A percentile compares a stretch with the other conserved stretches of the same genome.
Conservation (phyloP, 768 basidiomycete genomes). For the Hebeloma cylindrosporum region DNA sequence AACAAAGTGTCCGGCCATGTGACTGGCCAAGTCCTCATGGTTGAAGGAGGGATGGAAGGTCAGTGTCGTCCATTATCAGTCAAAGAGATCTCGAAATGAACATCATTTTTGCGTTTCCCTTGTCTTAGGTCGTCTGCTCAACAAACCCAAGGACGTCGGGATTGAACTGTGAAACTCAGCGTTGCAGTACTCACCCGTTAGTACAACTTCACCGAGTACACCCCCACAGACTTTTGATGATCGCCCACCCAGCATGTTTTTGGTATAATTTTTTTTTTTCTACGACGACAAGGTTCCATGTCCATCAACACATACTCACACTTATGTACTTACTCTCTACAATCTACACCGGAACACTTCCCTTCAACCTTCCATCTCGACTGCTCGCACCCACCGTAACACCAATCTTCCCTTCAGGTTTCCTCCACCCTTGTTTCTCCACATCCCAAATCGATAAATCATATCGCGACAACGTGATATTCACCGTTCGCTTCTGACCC, state of each 20-base stretch:
- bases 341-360: slow-evolving; percentile 32
- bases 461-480: slow-evolving; percentile 63
- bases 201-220: no score
- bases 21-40: slow-evolving; percentile 67
- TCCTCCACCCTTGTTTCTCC: slow-evolving; percentile 69
- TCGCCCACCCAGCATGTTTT: no score
- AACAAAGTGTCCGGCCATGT: slow-evolving; percentile 65
- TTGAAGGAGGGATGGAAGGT: slow-evolving; percentile 82
- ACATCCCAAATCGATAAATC: slow-evolving; percentile 80
- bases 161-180: slow-evolving; percentile 14
- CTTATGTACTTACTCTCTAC: no score
- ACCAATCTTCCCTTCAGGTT: slow-evolving; percentile 59
- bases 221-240: no score
- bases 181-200: no score
- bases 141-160: slow-evolving; percentile 20
- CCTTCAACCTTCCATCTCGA: slow-evolving; percentile 54
- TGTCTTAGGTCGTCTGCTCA: slow-evolving; percentile 32
- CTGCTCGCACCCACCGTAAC: slow-evolving; percentile 72
- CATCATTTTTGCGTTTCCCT: background rate
- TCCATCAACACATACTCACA: no score
- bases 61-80: slow-evolving; percentile 5
- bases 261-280: no score
- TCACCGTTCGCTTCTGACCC: slow-evolving; percentile 46
- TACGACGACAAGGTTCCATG: no score
- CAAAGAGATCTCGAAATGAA: slow-evolving; percentile 3